Conservation (phyloP, 352 stramenopile genomes). For the Phytophthora multivora region DNA sequence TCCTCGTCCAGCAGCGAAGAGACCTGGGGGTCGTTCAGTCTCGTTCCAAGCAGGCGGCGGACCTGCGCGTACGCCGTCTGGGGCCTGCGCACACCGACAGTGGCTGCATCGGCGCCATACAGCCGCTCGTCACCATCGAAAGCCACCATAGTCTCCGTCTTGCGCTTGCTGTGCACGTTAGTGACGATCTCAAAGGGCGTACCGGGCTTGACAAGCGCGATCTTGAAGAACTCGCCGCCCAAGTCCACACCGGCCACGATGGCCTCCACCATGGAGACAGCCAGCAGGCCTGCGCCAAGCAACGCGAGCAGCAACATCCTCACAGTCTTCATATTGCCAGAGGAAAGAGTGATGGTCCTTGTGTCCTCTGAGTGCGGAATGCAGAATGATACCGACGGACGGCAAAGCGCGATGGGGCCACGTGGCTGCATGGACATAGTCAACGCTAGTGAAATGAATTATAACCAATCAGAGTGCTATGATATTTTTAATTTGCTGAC, state of each 20-base stretch:
- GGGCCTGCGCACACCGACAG: constrained; percentile 92
- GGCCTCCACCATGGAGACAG: constrained; percentile 38
- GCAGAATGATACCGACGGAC: constrained; percentile 20
- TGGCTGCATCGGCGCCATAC: constrained; percentile 95
- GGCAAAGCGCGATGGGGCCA: constrained; percentile 25
- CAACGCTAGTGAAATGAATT: constrained; percentile 11
- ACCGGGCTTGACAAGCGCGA: constrained; percentile 91
- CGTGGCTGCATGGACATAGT: constrained; percentile 24
- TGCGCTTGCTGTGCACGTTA: constrained; percentile 98
- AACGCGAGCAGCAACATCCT: constrained; percentile 35
- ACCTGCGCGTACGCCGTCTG: constrained; percentile 91
- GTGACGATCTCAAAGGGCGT: constrained; percentile 97
- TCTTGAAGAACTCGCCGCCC: constrained; percentile 91
- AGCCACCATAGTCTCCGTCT: constrained; percentile 95
- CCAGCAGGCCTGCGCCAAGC: constrained; percentile 41
- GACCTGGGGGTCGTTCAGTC: constrained; percentile 75
- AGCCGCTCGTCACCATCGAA: constrained; percentile 93
- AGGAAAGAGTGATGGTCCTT: constrained; percentile 34
- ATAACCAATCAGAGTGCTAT: constrained; percentile 15
- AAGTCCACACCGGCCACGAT: constrained; percentile 94
- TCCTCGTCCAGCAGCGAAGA: constrained; percentile 61
- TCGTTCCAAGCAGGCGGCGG: constrained; percentile 89
- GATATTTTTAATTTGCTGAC: constrained; percentile 12
- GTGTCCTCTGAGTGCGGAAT: constrained; percentile 22
- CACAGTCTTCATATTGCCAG: constrained; percentile 31